These are phyloP conservation scores for Cryptosporidium ryanae DNA, from an alignment of 169 alveolate genomes.

Conservation along the genomic window DNA sequence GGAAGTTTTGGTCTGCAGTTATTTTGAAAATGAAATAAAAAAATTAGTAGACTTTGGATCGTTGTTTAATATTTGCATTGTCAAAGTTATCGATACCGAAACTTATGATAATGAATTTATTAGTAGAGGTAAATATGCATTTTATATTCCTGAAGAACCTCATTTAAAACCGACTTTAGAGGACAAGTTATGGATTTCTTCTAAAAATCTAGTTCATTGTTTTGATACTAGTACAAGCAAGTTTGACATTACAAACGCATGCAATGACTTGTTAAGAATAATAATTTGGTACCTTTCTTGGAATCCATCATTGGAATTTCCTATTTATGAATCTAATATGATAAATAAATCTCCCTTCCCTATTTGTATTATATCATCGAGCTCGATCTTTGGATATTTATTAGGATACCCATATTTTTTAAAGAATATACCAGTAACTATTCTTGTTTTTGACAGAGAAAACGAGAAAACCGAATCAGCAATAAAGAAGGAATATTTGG, in stretches of 20 bases:
- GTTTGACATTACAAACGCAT: constrained; percentile 3
- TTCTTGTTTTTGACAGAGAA: constrained; percentile 11
- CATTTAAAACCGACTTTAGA: constrained; percentile 33
- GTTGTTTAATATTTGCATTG: constrained; percentile 20
- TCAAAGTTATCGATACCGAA: constrained; percentile 2
- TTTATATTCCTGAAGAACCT: constrained; percentile 53
- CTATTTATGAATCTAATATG: neutral
- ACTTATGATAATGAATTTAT: neutral
- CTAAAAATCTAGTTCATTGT: constrained; percentile 6
- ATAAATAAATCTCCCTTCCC: constrained; percentile 29
- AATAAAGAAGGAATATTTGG: neutral
- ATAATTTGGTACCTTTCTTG: constrained; percentile 65
- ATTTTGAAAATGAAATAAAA: constrained; percentile 3
- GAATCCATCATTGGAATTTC: constrained; percentile 21
- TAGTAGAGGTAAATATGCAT: neutral
- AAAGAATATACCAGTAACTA: constrained; percentile 18
- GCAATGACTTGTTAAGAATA: constrained; percentile 10
- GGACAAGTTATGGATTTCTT: constrained; percentile 67
- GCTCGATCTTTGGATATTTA: constrained; percentile 20
- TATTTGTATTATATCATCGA: constrained; percentile 25
- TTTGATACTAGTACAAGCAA: neutral
- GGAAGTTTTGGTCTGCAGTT: constrained; percentile 43
- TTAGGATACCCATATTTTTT: constrained; percentile 44
- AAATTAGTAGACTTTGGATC: neutral
- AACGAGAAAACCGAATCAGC: neutral